Conservation (phyloP, 495 filamentous ascomycete genomes). For the Neohortaea acidophila region DNA sequence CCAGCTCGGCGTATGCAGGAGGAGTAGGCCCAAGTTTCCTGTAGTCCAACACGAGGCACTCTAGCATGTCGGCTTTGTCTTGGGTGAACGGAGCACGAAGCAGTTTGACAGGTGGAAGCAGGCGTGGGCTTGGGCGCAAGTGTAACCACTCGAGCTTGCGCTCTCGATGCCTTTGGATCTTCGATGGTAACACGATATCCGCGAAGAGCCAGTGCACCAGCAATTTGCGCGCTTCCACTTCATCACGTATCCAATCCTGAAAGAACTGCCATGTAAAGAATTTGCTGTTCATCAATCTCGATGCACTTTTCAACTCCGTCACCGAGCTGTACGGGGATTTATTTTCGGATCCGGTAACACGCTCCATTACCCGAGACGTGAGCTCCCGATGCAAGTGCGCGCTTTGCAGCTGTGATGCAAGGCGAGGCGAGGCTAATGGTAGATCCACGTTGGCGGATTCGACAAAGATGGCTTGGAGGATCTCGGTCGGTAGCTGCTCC, state of each 20-base stretch:
- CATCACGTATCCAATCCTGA: conserved; percentile 7
- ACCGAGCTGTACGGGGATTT: not conserved
- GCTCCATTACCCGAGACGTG: conserved; percentile 3
- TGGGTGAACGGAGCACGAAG: conserved; percentile 8
- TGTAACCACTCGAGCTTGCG: no score
- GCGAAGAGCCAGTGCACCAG: no score
- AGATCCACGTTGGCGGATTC: conserved; percentile 10
- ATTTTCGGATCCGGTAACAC: not conserved
- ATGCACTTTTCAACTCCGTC: conserved; percentile 3
- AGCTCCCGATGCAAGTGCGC: conserved; percentile 4
- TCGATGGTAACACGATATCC: no score
- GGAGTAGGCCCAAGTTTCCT: not conserved
- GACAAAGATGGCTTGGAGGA: conserved; percentile 15
- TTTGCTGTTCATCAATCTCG: conserved; percentile 7
- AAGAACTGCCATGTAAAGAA: conserved; percentile 15
- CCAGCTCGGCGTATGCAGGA: conserved; percentile 2
- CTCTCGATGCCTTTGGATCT: no score
- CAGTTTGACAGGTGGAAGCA: conserved; percentile 9
- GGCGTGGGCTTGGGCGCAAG: no score
- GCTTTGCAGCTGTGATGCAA: conserved; percentile 6
- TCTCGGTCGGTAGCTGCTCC: conserved; percentile 15
- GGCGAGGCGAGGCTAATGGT: conserved; percentile 3
- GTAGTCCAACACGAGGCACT: not conserved
- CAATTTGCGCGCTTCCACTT: not conserved
- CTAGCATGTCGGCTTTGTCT: conserved; percentile 1